Evolutionary conservation across 2,329 filamentous ascomycete genomes (phyloP), one percentile per base, ranked within the genome.

Genomic region (Ilyonectria destructans): DNA sequence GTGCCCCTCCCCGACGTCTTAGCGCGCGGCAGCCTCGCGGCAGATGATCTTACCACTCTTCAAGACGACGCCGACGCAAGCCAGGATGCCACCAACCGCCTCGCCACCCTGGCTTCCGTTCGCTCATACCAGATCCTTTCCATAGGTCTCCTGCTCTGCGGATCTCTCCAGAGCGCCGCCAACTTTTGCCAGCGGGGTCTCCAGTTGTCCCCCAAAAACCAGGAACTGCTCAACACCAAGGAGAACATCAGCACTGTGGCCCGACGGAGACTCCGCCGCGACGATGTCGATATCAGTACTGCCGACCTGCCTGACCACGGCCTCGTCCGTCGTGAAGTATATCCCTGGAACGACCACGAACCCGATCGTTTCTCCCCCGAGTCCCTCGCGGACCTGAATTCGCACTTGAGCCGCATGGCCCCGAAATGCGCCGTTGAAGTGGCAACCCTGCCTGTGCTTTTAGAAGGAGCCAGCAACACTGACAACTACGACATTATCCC

Each of bases 391-490:
- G 86, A 91, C 58, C 83, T 98, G 51, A 98, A 98, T 77, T 80
- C 84, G 23, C 85, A 92, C 71, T 86, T 98, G 72, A 82, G 85
- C 29, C 80, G 83, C 2, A 90, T 94, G 62, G 94, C 95, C 1
- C 92, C 94, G 1, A 96, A 94, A 76, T 93, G 96, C 68, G 93
- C 93, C 70, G 93, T 97, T 33, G 88, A 90, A 65, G 91, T 92
- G 3, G 90, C 94, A 0, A 88, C 91, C 35, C 83, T 99, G 5
- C 96, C 96, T 1, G 84, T 93, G 0, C 82, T 98, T 26, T 84
- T 91, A 12, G 85, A 87, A 55, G 83, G 84, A 26, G 87, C 86
- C 4, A 87, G 87, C 64, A 81, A 82, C 31, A 86, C 83, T 1
- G 84, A 87, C 67, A 77, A 77, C 29, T 85, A 84, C 71, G 83